Evolutionary conservation across 2,329 filamentous ascomycete genomes (phyloP).

Genomic region (Penicillium sp.): DNA sequence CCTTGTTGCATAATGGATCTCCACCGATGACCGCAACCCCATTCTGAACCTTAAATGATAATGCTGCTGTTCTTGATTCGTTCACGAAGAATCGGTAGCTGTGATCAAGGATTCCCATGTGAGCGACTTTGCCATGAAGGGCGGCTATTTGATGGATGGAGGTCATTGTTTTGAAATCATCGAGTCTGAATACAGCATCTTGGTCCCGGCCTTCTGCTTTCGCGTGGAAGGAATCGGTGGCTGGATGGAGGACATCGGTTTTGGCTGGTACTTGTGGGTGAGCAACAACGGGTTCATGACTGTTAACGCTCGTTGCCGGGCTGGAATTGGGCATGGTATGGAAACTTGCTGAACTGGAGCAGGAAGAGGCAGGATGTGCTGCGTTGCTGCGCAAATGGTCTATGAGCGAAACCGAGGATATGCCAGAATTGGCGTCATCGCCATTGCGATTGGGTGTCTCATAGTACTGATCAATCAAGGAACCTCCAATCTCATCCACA

Average conservation of each 20-base stretch:
- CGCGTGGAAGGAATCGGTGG: background rate
- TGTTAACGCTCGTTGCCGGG: constrained; percentile 16
- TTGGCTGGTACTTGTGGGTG: background rate
- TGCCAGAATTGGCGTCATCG: background rate
- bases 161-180: constrained; percentile 33
- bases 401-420: constrained; percentile 9
- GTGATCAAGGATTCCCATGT: constrained; percentile 45
- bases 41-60: constrained; percentile 41
- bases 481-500: constrained; percentile 22
- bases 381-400: constrained; percentile 17
- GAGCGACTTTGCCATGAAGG: constrained; percentile 39
- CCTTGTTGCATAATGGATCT: constrained; percentile 37
- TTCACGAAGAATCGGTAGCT: constrained; percentile 44
- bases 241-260: background rate
- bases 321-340: constrained; percentile 13
- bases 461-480: constrained; percentile 18
- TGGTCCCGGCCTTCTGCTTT: background rate
- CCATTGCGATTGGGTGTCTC: background rate
- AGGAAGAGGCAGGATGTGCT: constrained; percentile 7
- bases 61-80: constrained; percentile 30
- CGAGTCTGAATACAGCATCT: constrained; percentile 26
- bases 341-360: constrained; percentile 13
- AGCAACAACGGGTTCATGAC: background rate
- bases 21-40: constrained; percentile 40
- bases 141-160: constrained; percentile 32